Evolutionary conservation across 108 stramenopile genomes (phyloP).

Genomic region (Skeletonema potamos): DNA sequence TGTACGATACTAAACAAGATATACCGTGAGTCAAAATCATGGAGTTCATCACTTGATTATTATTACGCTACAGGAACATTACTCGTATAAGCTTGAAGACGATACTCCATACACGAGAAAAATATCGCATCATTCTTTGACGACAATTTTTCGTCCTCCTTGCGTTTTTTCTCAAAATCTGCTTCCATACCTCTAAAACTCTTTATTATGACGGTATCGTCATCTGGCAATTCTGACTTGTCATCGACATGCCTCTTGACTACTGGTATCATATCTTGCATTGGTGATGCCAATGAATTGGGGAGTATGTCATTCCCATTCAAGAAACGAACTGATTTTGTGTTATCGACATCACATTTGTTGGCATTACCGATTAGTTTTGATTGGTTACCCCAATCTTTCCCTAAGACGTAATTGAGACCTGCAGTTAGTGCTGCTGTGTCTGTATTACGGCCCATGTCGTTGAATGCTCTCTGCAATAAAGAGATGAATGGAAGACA

Average conservation of each 20-base stretch:
- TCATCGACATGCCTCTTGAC: background rate
- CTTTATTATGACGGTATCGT: background rate
- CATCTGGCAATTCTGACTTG: background rate
- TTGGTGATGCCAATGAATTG: slow-evolving; percentile 3
- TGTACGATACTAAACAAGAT: too few relatives aligned
- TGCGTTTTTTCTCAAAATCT: background rate
- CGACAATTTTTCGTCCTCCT: background rate
- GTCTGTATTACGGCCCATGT: background rate
- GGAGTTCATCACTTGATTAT: background rate
- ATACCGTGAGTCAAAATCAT: too few relatives aligned
- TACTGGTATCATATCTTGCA: background rate
- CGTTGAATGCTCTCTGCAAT: background rate
- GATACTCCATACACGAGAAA: slow-evolving; percentile 12
- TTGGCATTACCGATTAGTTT: background rate
- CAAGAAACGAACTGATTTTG: slow-evolving; percentile 3
- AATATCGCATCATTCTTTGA: background rate
- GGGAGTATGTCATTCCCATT: slow-evolving; percentile 5
- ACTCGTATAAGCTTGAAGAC: background rate
- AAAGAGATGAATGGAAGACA: background rate
- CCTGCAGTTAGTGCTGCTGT: background rate
- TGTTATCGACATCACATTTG: background rate
- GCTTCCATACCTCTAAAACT: background rate
- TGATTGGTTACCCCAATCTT: background rate
- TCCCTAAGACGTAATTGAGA: background rate
- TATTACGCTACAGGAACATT: background rate